Base-by-base conservation (phyloP, 306 rosid species). In the Quercus cerris region DNA sequence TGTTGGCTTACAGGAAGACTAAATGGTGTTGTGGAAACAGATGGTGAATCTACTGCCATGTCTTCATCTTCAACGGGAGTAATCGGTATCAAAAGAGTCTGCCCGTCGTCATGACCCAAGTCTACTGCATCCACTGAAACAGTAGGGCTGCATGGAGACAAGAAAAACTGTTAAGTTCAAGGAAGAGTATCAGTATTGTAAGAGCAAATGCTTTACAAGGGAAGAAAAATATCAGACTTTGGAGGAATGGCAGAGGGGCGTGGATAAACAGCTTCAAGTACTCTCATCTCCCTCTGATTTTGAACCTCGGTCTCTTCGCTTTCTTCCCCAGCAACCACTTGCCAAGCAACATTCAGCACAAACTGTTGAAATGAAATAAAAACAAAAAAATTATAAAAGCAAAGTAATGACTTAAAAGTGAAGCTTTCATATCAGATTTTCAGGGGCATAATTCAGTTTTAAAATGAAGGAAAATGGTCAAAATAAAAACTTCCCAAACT, bases 31-130 rank as follows among this genome's bases (percentile, higher is more conserved):
- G 74, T 20, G 49, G 86, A 80, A 75, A 81, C 86, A 14, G 85
- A 73, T 19, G 61, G 79, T 73, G 81, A 52, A 56, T 85, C 92
- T 4, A 77, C 51, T 31, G 85, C 77, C 11, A 52, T 86, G 82
- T 94, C 98, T 87, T 92, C 98, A 20, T 94, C 98, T 85, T 94
- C 98, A 55, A 92, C 62, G 2, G 98, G 88, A 2, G 97, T 94
- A 63, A 94, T 89, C 63, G 98, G 98, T 84, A 94, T 90, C 55
- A 86, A 56, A 80, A 80, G 80, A 78, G 87, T 71, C 67, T 71
- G 86, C 69, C 5, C 84, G 57, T 86, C 92, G 46, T 70, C 83
- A 30, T 15, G 27, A 59, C 35, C 58, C 57, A 87, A 77, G 57
- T 82, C 86, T 67, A 86, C 93, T 35, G 80, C 83, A 73, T 92